These are phyloP conservation scores for Auriculariales sp. DNA, from an alignment of 768 basidiomycete genomes.

Conservation along the genomic window DNA sequence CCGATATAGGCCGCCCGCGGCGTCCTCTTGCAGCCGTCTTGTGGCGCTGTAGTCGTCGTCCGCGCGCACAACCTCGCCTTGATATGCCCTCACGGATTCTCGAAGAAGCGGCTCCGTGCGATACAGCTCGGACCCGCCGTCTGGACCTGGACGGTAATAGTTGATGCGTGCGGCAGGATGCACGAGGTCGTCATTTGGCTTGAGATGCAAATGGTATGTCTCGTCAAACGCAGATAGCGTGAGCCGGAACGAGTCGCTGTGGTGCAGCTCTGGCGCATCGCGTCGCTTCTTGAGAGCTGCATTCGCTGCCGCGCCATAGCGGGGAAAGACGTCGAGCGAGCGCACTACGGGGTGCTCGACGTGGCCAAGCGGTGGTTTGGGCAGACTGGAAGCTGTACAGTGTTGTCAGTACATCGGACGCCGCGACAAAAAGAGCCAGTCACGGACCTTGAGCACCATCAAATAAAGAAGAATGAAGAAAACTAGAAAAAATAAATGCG, in stretches of 20 bases:
- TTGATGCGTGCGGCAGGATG: constrained; percentile 65
- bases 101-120: constrained; percentile 48
- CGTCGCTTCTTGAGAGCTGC: constrained; percentile 12
- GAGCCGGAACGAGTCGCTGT: constrained; percentile 59
- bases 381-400: constrained; percentile 30
- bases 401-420: too few species aligned
- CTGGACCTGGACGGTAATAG: constrained; percentile 37
- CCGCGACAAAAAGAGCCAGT: too few species aligned
- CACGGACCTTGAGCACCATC: too few species aligned
- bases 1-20: constrained; percentile 33
- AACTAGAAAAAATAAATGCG: too few species aligned
- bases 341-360: constrained; percentile 34
- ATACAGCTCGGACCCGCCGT: constrained; percentile 34
- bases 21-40: constrained; percentile 54
- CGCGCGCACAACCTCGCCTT: constrained; percentile 60
- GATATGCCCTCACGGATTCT: constrained; percentile 51
- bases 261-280: constrained; percentile 35
- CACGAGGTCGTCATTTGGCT: constrained; percentile 63
- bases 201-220: constrained; percentile 56
- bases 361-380: constrained; percentile 32
- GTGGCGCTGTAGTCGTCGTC: constrained; percentile 30
- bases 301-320: constrained; percentile 17
- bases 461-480: too few species aligned
- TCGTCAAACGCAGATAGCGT: constrained; percentile 52
- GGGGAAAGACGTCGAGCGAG: constrained; percentile 43